Percentiles rank a stretch among this genome's conserved stretches.
These are phyloP conservation scores for Saccharomycopsis amapae DNA, from an alignment of 805 yeast genomes.

Conservation along the genomic window DNA sequence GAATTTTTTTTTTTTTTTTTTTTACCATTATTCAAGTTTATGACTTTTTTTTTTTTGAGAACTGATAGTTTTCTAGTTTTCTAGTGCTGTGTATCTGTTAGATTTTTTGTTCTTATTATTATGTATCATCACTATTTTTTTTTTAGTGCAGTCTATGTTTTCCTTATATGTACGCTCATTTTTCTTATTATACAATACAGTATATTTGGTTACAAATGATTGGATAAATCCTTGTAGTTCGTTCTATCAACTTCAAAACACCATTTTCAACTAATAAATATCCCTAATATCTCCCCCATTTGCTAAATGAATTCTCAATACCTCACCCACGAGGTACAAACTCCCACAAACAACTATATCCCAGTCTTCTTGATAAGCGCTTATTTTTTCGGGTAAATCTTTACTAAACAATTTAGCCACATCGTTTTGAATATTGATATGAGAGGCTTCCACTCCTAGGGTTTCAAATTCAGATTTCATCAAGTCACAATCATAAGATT, in stretches of 20 bases:
- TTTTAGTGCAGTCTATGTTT: not conserved
- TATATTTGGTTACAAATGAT: too few relatives aligned
- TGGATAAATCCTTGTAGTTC: too few relatives aligned
- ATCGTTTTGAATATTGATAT: constrained; percentile 26
- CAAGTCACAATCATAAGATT: constrained; percentile 34
- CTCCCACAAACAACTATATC: constrained; percentile 61
- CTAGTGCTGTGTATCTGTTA: too few relatives aligned
- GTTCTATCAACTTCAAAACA: too few relatives aligned
- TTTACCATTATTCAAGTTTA: not conserved
- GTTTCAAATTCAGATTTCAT: constrained; percentile 24
- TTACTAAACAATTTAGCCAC: constrained; percentile 27
- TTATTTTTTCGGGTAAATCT: too few relatives aligned
- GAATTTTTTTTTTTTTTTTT: too few relatives aligned
- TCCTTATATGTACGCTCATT: too few relatives aligned
- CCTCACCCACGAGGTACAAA: constrained; percentile 56
- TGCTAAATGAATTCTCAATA: constrained; percentile 33
- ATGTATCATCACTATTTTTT: not conserved
- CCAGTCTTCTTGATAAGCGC: constrained; percentile 8
- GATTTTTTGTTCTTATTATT: not conserved
- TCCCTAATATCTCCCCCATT: not conserved
- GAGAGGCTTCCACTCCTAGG: constrained; percentile 13
- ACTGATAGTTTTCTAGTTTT: too few relatives aligned
- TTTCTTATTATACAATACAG: too few relatives aligned
- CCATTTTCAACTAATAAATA: too few relatives aligned
- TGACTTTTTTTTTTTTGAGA: not conserved